Conservation (phyloP, 2,329 filamentous ascomycete species). For the Trichoderma polysporum region DNA sequence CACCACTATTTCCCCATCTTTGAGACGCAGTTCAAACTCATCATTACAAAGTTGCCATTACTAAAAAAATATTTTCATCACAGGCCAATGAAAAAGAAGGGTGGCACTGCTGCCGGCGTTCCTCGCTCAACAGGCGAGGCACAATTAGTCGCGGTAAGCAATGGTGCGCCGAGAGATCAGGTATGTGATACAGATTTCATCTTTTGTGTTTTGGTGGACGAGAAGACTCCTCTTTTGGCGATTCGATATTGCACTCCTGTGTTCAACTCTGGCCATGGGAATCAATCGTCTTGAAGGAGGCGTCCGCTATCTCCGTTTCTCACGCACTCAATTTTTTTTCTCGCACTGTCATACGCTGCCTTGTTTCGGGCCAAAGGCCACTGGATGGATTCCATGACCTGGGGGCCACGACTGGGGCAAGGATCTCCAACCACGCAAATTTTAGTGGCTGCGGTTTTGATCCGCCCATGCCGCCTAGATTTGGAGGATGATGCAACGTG, state of each 20-base stretch:
- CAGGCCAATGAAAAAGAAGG: conserved; percentile 73
- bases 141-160: conserved; percentile 56
- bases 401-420: conserved; percentile 22
- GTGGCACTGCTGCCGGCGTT: conserved; percentile 66
- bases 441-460: conserved; percentile 19
- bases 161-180: conserved; percentile 53
- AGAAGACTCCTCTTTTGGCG: not conserved
- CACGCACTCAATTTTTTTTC: conserved; percentile 5
- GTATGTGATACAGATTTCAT: conserved; percentile 42
- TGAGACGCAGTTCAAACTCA: not conserved
- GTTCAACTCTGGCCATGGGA: not conserved
- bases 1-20: not conserved
- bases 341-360: conserved; percentile 13
- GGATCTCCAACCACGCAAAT: conserved; percentile 22
- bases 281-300: not conserved
- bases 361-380: conserved; percentile 7
- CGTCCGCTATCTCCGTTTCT: not conserved
- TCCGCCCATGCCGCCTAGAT: conserved; percentile 20
- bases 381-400: conserved; percentile 14
- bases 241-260: not conserved
- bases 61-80: conserved; percentile 3
- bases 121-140: conserved; percentile 64
- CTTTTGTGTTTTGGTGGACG: not conserved
- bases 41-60: not conserved
- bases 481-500: conserved; percentile 24